Conservation (phyloP, 306 rosid genomes). For the Prunus davidiana region DNA sequence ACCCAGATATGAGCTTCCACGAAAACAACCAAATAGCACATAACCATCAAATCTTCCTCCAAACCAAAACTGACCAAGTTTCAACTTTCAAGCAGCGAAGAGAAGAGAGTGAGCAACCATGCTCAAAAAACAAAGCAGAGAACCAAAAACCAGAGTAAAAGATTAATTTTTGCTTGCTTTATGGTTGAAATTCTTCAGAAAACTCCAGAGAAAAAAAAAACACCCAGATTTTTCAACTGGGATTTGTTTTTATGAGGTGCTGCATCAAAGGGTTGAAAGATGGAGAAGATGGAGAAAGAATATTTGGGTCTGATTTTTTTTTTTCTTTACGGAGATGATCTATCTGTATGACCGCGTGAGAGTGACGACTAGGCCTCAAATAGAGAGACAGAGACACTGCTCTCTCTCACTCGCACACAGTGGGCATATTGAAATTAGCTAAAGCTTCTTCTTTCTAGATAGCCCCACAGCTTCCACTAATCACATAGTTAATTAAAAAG, state of each 20-base stretch:
- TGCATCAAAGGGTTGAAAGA: background rate
- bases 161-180: constrained; percentile 2
- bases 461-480: constrained; percentile 20
- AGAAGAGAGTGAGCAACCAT: background rate
- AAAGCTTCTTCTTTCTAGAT: background rate
- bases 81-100: background rate
- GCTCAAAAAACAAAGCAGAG: background rate
- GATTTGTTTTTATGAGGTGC: background rate
- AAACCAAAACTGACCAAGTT: constrained; percentile 14
- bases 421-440: constrained; percentile 10
- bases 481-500: constrained; percentile 1
- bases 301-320: background rate
- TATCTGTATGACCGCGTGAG: constrained; percentile 40
- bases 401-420: constrained; percentile 4
- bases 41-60: background rate
- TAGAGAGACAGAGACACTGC: constrained; percentile 30
- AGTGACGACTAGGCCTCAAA: constrained; percentile 51
- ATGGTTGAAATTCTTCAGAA: constrained; percentile 4
- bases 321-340: constrained; percentile 27
- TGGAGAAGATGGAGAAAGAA: background rate
- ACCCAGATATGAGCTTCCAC: constrained; percentile 13
- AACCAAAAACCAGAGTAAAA: constrained; percentile 2
- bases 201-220: background rate
- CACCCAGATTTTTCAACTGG: constrained; percentile 1
- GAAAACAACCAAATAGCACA: constrained; percentile 19